A percentile compares a stretch with the other conserved stretches of the same genome.
phyloP scores from a whole-genome alignment of 2,329 filamentous ascomycete species.

The Botrytis medusae region DNA sequence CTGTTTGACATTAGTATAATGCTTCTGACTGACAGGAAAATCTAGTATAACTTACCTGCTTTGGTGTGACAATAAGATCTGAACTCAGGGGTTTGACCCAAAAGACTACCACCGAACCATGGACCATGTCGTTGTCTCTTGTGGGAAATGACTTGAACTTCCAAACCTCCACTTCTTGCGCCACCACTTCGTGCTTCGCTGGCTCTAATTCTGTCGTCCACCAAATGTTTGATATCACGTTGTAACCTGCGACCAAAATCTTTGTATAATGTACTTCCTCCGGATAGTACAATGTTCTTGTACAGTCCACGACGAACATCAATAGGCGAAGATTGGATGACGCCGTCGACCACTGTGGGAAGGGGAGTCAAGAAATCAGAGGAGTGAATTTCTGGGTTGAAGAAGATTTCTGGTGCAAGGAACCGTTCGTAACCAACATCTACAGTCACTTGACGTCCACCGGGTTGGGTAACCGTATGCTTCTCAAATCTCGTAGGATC shows the following conservation, averaged over 20 bases:
- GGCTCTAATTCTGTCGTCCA: constrained; percentile 87
- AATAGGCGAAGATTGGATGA: constrained; percentile 97
- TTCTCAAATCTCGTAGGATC: constrained; percentile 90
- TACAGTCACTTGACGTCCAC: constrained; percentile 79
- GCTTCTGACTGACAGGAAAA: background rate
- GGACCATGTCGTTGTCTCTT: constrained; percentile 96
- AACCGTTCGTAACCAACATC: constrained; percentile 98
- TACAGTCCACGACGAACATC: constrained; percentile 95
- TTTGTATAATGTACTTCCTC: constrained; percentile 96
- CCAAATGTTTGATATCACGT: constrained; percentile 93
- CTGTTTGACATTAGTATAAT: constrained; percentile 23
- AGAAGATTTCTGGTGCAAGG: constrained; percentile 97
- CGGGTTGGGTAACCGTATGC: constrained; percentile 82
- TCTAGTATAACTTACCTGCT: constrained; percentile 44
- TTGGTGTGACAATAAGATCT: constrained; percentile 98
- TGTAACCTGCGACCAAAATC: constrained; percentile 96
- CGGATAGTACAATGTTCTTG: constrained; percentile 99
- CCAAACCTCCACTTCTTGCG: constrained; percentile 84
- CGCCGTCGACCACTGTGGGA: constrained; percentile 89
- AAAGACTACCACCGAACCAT: constrained; percentile 95
- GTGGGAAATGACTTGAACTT: constrained; percentile 96
- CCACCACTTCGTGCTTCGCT: constrained; percentile 91
- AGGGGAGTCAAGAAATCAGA: constrained; percentile 97
- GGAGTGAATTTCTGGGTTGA: constrained; percentile 99
- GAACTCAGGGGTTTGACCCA: constrained; percentile 98